A percentile compares a stretch with the other conserved stretches of the same genome.
Conservation (phyloP, 75 land plant genomes). For the Adiantum capillusveneris region DNA sequence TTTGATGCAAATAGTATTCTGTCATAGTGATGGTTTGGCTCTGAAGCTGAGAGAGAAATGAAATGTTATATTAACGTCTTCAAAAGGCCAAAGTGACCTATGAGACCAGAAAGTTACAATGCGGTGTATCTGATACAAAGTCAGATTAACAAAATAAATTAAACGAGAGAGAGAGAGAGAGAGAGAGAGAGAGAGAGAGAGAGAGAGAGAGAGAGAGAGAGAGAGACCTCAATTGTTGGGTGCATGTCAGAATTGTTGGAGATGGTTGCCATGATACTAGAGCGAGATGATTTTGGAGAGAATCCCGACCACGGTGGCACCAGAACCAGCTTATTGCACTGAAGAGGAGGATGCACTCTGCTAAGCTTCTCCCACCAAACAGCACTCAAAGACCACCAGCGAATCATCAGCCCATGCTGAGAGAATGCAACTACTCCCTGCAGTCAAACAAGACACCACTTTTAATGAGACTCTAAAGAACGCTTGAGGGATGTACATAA, state of each 20-base stretch:
- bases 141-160: too few relatives aligned
- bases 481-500: too few relatives aligned
- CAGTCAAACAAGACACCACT: conserved; percentile 3
- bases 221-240: neutral
- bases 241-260: neutral
- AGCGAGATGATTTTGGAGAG: conserved; percentile 70
- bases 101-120: too few relatives aligned
- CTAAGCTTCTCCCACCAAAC: conserved; percentile 94
- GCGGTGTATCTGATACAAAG: too few relatives aligned
- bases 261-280: conserved; percentile 62
- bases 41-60: neutral
- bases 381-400: conserved; percentile 93
- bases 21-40: neutral
- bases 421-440: conserved; percentile 95
- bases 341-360: conserved; percentile 56
- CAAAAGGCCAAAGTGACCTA: too few relatives aligned
- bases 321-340: conserved; percentile 85
- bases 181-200: too few relatives aligned
- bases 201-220: neutral
- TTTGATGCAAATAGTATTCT: neutral
- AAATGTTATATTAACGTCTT: too few relatives aligned
- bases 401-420: conserved; percentile 74
- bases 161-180: too few relatives aligned
- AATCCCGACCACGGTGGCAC: conserved; percentile 88
- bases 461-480: too few relatives aligned